Evolutionary conservation across 768 basidiomycete species (phyloP).

Genomic region (Kwoniella sp.): DNA sequence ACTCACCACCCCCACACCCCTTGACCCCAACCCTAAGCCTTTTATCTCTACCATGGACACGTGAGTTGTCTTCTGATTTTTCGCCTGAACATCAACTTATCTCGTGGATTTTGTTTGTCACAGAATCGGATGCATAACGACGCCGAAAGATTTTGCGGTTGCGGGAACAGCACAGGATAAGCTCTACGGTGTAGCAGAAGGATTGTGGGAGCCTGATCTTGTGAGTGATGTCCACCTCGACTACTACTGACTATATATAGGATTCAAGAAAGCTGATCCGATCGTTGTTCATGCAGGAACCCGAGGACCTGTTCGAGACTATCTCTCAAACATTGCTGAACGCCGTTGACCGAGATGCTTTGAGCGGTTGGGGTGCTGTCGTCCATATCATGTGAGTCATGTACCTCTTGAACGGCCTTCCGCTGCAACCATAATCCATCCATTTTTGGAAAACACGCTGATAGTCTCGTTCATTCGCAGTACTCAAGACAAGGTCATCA

Average conservation of each 20-base stretch:
- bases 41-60: conserved; percentile 91
- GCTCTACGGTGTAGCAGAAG: conserved; percentile 95
- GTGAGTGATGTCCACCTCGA: conserved; percentile 46
- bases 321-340: conserved; percentile 94
- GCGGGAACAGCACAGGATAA: conserved; percentile 89
- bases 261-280: no score
- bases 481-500: conserved; percentile 65
- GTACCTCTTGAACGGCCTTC: background rate
- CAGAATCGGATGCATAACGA: conserved; percentile 57
- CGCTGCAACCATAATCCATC: no score
- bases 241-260: no score
- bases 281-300: conserved; percentile 59
- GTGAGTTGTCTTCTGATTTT: conserved; percentile 37
- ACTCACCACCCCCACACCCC: conserved; percentile 58
- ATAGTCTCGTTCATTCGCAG: conserved; percentile 36
- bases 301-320: conserved; percentile 97
- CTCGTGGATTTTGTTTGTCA: conserved; percentile 10
- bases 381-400: conserved; percentile 88
- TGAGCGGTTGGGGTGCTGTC: conserved; percentile 93
- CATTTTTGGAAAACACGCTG: background rate
- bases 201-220: conserved; percentile 96
- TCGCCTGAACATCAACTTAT: background rate
- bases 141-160: conserved; percentile 81
- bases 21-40: conserved; percentile 69
- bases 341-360: conserved; percentile 92